These are phyloP conservation scores for Heliosperma pusillum DNA, from an alignment of 148 eudicot species.

Conservation along the genomic window DNA sequence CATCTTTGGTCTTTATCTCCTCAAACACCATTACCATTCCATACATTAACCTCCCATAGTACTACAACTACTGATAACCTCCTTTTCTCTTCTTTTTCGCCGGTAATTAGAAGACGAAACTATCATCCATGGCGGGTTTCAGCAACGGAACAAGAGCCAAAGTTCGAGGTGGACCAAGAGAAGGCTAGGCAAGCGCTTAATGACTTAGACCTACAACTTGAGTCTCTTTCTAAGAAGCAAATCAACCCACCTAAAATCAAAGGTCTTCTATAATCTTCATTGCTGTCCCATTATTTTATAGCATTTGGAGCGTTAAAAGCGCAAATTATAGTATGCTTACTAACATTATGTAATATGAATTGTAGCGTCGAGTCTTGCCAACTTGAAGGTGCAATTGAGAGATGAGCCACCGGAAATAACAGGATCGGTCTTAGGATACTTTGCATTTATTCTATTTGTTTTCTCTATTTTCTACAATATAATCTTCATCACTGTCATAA, in stretches of 20 bases:
- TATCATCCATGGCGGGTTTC: slow-evolving; percentile 15
- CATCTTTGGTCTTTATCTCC: slow-evolving; percentile 21
- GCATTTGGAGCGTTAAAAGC: too few relatives aligned
- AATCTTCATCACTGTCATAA: slow-evolving; percentile 49
- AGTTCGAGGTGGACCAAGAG: slow-evolving; percentile 53
- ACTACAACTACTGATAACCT: neutral
- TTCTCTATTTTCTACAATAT: slow-evolving; percentile 54
- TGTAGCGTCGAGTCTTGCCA: slow-evolving; percentile 42
- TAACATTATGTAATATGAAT: neutral
- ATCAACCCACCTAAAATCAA: slow-evolving; percentile 41
- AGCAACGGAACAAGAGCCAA: slow-evolving; percentile 45
- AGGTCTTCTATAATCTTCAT: slow-evolving; percentile 27
- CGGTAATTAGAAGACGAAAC: neutral
- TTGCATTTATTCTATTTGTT: slow-evolving; percentile 35
- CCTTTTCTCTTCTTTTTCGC: neutral
- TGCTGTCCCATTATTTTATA: too few relatives aligned
- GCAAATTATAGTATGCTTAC: too few relatives aligned
- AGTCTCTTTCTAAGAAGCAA: slow-evolving; percentile 43
- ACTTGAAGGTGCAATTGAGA: slow-evolving; percentile 30
- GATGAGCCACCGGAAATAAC: slow-evolving; percentile 33
- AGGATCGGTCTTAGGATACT: slow-evolving; percentile 32
- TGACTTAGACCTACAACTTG: slow-evolving; percentile 60
- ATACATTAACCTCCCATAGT: neutral
- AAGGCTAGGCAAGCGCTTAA: slow-evolving; percentile 65
- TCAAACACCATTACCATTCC: slow-evolving; percentile 17